A percentile compares a stretch with the other conserved stretches of the same genome.
phyloP scores from a whole-genome alignment of 805 yeast genomes.

The Scheffersomyces coipomensis region DNA sequence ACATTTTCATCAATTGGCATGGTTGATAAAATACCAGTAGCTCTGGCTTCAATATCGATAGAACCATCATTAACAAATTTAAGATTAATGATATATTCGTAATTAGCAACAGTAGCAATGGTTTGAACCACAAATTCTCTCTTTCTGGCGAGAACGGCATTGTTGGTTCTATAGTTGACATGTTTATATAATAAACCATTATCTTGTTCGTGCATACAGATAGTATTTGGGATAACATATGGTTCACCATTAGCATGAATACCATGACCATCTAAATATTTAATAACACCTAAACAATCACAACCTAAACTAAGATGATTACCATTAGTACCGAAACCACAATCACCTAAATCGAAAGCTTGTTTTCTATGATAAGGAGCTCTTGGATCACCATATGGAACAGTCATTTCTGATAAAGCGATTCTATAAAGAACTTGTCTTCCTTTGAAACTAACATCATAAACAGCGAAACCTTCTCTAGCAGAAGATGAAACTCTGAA shows the following conservation, averaged over 20 bases:
- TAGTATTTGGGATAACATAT: slow-evolving; percentile 60
- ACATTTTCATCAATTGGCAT: slow-evolving; percentile 74
- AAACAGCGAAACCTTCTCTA: slow-evolving; percentile 78
- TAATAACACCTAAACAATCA: slow-evolving; percentile 78
- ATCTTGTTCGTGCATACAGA: slow-evolving; percentile 81
- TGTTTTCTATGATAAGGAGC: slow-evolving; percentile 79
- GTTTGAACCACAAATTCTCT: slow-evolving; percentile 79
- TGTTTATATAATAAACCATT: slow-evolving; percentile 77
- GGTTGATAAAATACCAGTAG: slow-evolving; percentile 84
- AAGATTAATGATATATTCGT: slow-evolving; percentile 73
- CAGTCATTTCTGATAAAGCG: slow-evolving; percentile 80
- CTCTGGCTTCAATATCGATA: slow-evolving; percentile 75
- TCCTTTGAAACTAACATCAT: slow-evolving; percentile 73
- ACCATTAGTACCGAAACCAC: slow-evolving; percentile 76
- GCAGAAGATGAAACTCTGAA: slow-evolving; percentile 67
- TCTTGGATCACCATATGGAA: slow-evolving; percentile 84
- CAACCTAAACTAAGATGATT: slow-evolving; percentile 71
- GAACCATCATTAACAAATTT: slow-evolving; percentile 78
- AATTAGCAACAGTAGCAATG: slow-evolving; percentile 81
- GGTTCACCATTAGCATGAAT: slow-evolving; percentile 62
- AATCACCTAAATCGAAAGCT: slow-evolving; percentile 84
- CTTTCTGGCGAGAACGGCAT: slow-evolving; percentile 72
- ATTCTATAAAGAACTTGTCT: slow-evolving; percentile 73
- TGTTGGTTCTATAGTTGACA: slow-evolving; percentile 71
- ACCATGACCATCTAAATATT: slow-evolving; percentile 65